Evolutionary conservation across 2,329 filamentous ascomycete genomes (phyloP).

Genomic region (Myriosclerotinia curreyana): DNA sequence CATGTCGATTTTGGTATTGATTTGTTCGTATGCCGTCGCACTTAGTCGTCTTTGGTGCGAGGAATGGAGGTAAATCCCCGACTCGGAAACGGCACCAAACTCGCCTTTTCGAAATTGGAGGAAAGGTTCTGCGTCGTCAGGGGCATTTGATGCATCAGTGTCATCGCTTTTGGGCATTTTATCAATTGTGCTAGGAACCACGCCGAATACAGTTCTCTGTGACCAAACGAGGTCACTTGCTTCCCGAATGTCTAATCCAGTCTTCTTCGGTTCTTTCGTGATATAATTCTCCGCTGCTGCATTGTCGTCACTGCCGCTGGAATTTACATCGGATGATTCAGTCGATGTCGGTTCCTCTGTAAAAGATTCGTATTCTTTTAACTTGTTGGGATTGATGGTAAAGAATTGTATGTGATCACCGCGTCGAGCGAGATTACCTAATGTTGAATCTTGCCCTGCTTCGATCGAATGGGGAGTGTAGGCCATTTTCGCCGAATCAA

Average conservation of each 20-base stretch:
- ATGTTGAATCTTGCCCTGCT: conserved; percentile 39
- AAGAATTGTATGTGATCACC: conserved; percentile 69
- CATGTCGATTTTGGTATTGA: conserved; percentile 47
- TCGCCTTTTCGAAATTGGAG: conserved; percentile 37
- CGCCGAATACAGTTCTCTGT: conserved; percentile 34
- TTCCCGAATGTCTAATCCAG: neutral
- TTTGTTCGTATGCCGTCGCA: neutral
- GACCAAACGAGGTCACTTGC: conserved; percentile 6
- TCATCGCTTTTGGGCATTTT: conserved; percentile 26
- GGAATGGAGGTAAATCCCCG: conserved; percentile 42
- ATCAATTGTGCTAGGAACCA: conserved; percentile 36
- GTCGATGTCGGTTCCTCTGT: neutral
- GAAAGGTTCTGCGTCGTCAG: neutral
- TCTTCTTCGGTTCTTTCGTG: conserved; percentile 7
- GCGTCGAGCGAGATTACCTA: conserved; percentile 57
- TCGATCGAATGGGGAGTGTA: conserved; percentile 42
- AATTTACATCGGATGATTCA: neutral
- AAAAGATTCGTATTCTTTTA: conserved; percentile 1
- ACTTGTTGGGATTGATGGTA: conserved; percentile 39
- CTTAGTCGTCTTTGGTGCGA: conserved; percentile 1
- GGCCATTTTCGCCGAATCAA: conserved; percentile 52
- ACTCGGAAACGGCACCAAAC: conserved; percentile 63
- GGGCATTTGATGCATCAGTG: neutral
- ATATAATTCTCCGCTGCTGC: neutral
- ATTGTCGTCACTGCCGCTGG: neutral